Conservation (phyloP, 2,329 filamentous ascomycete species). For the Didymella segeticola region DNA sequence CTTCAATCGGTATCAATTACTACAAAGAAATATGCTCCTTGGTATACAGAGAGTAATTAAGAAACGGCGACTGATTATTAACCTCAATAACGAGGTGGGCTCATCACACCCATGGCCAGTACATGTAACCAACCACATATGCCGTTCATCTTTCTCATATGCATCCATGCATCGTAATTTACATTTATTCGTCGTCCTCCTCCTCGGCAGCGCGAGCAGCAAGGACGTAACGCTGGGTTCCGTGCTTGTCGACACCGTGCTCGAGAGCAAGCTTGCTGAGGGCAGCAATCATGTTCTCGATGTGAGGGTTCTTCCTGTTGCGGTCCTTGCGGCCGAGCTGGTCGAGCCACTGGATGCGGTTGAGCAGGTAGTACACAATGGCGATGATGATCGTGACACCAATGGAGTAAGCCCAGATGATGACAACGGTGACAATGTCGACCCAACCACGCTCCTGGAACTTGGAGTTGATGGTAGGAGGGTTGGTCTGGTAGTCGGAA, state of each 20-base stretch:
- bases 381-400: constrained; percentile 70
- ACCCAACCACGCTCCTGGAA: constrained; percentile 60
- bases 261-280: constrained; percentile 69
- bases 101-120: constrained; percentile 31
- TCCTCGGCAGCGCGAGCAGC: constrained; percentile 56
- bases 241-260: constrained; percentile 62
- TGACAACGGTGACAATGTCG: constrained; percentile 69
- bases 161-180: constrained; percentile 21
- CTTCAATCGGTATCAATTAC: constrained; percentile 31
- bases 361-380: constrained; percentile 69
- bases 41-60: constrained; percentile 41
- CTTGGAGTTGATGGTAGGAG: constrained; percentile 49
- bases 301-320: constrained; percentile 65
- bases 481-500: constrained; percentile 51
- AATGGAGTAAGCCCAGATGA: constrained; percentile 71
- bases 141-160: constrained; percentile 27
- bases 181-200: constrained; percentile 55
- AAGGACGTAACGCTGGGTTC: constrained; percentile 54
- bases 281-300: constrained; percentile 71
- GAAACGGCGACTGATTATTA: constrained; percentile 38
- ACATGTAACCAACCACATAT: constrained; percentile 38
- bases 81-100: constrained; percentile 32
- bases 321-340: constrained; percentile 70
- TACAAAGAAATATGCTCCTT: constrained; percentile 39
- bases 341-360: constrained; percentile 64